phyloP scores from a whole-genome alignment of 2,329 filamentous ascomycete genomes.

The Colletotrichum sp. region DNA sequence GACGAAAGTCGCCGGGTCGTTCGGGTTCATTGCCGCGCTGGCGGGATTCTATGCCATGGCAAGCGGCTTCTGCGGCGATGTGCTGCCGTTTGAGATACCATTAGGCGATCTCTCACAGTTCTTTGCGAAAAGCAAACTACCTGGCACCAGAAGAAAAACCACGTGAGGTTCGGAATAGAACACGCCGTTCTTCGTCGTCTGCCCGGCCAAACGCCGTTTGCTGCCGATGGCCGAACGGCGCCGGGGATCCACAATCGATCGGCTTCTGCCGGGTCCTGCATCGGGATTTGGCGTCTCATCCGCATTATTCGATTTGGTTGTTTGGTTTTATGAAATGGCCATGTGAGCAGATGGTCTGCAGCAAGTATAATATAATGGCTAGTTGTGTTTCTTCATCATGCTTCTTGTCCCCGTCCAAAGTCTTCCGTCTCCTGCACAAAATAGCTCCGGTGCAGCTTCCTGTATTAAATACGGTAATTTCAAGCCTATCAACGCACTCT shows the following conservation, averaged over 20 bases:
- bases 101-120: background rate
- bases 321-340: background rate
- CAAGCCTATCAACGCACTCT: background rate
- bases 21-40: background rate
- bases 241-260: background rate
- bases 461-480: rapidly evolving
- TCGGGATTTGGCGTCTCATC: background rate
- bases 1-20: background rate
- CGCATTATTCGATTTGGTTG: background rate
- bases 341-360: background rate
- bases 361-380: background rate
- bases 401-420: background rate
- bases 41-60: background rate
- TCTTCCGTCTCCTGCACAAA: background rate
- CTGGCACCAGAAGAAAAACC: no score
- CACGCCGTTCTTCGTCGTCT: no score
- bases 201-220: background rate
- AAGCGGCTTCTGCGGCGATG: background rate
- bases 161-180: no score
- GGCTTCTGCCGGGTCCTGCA: background rate
- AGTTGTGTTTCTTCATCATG: background rate
- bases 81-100: background rate
- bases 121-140: background rate
- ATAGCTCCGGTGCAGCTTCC: no score
- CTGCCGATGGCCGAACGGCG: background rate